Percentiles rank a stretch among this genome's conserved stretches.
These are phyloP conservation scores for Boletales sp. DNA, from an alignment of 768 basidiomycete species.

Conservation along the genomic window DNA sequence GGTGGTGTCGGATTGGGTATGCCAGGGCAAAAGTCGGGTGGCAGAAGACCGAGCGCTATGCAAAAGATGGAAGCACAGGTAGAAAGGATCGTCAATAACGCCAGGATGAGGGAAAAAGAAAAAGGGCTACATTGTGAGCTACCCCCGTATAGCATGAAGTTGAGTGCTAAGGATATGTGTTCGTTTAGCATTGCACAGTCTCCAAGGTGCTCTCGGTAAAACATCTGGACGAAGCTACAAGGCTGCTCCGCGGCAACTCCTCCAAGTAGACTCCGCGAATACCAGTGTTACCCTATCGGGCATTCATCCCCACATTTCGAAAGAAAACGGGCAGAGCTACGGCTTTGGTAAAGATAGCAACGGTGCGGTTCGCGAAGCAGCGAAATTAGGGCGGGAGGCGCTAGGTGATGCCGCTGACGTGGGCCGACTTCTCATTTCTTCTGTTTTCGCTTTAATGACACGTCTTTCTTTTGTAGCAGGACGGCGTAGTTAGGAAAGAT, in stretches of 20 bases:
- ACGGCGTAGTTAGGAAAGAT: constrained; percentile 59
- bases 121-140: constrained; percentile 60
- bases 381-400: constrained; percentile 71
- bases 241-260: constrained; percentile 92
- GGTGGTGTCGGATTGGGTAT: constrained; percentile 75
- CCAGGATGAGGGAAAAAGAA: constrained; percentile 81
- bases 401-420: constrained; percentile 59
- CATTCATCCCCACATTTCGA: constrained; percentile 50
- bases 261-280: constrained; percentile 73
- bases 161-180: constrained; percentile 6
- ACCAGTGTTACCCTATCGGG: constrained; percentile 35
- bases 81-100: constrained; percentile 91
- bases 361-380: constrained; percentile 68
- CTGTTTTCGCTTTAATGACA: background rate
- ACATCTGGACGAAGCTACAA: constrained; percentile 93
- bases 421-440: constrained; percentile 8
- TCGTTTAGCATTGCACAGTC: constrained; percentile 58
- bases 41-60: constrained; percentile 80
- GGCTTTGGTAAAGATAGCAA: constrained; percentile 35
- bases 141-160: background rate
- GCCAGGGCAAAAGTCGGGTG: constrained; percentile 47
- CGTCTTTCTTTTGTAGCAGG: constrained; percentile 39
- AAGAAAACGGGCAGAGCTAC: constrained; percentile 40
- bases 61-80: constrained; percentile 94
- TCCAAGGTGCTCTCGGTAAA: constrained; percentile 92